These are phyloP conservation scores for Lichtheimia ramosa DNA, from an alignment of 371 early-diverging fungal genomes.

Conservation along the genomic window DNA sequence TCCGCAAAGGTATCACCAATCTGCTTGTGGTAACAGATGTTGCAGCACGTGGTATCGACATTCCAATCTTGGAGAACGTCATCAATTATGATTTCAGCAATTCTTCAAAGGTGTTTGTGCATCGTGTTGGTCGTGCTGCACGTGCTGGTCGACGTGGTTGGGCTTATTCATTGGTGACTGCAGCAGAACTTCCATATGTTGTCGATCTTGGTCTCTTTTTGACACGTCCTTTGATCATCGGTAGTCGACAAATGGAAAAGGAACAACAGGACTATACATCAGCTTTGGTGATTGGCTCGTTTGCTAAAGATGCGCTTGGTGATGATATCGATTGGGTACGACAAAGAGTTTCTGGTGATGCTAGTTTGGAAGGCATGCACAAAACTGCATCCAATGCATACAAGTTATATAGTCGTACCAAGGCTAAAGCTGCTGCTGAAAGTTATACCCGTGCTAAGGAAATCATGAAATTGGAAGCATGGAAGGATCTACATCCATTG, in stretches of 20 bases:
- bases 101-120: slow-evolving; percentile 95
- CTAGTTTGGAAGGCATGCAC: slow-evolving; percentile 62
- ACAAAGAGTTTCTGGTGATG: slow-evolving; percentile 58
- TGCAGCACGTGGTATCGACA: slow-evolving; percentile 99
- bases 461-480: slow-evolving; percentile 56
- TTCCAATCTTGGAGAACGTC: slow-evolving; percentile 95
- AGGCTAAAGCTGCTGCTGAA: slow-evolving; percentile 80
- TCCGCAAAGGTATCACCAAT: slow-evolving; percentile 77
- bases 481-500: slow-evolving; percentile 75
- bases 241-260: slow-evolving; percentile 27
- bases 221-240: slow-evolving; percentile 73
- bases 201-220: slow-evolving; percentile 92
- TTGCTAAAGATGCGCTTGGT: slow-evolving; percentile 71
- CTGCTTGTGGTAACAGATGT: slow-evolving; percentile 98
- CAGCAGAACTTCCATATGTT: slow-evolving; percentile 90
- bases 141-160: slow-evolving; percentile 94
- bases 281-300: slow-evolving; percentile 79
- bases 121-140: slow-evolving; percentile 98
- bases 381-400: slow-evolving; percentile 80
- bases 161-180: slow-evolving; percentile 88
- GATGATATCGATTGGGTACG: slow-evolving; percentile 75
- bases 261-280: slow-evolving; percentile 72
- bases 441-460: slow-evolving; percentile 88
- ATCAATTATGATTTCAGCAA: slow-evolving; percentile 97
- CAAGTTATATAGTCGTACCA: slow-evolving; percentile 82